Percentiles rank a stretch among this genome's conserved stretches.
phyloP scores from a whole-genome alignment of 2,329 filamentous ascomycete species.

The Hypomyces rosellus region DNA sequence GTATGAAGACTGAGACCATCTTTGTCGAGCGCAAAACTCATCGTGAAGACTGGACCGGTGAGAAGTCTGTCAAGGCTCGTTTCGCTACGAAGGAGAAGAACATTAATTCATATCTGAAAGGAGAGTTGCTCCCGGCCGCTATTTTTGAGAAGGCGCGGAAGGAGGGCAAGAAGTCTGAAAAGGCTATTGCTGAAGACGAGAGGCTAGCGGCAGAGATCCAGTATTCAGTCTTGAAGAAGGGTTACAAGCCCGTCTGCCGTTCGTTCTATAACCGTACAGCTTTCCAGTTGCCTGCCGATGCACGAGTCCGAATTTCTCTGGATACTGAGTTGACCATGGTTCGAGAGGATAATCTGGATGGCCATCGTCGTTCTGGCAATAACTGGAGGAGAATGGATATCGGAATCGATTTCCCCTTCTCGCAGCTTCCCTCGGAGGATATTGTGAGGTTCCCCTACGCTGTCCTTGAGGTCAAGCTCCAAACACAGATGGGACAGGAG shows the following conservation, averaged over 20 bases:
- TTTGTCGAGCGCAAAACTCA: constrained; percentile 98
- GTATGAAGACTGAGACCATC: constrained; percentile 90
- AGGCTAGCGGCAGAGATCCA: constrained; percentile 87
- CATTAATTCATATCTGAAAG: constrained; percentile 82
- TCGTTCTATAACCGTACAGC: constrained; percentile 98
- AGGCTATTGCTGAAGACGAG: constrained; percentile 87
- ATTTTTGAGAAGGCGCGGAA: constrained; percentile 96
- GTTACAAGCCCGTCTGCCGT: constrained; percentile 81
- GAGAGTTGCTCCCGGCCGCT: constrained; percentile 75
- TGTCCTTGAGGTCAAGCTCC: constrained; percentile 92
- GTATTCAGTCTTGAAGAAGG: constrained; percentile 82
- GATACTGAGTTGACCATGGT: constrained; percentile 95
- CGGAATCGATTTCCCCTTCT: constrained; percentile 91
- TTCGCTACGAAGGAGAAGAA: constrained; percentile 97
- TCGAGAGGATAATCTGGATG: constrained; percentile 91
- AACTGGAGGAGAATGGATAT: constrained; percentile 99
- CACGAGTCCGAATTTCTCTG: constrained; percentile 89
- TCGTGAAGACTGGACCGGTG: constrained; percentile 97
- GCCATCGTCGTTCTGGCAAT: constrained; percentile 64
- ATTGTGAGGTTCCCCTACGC: constrained; percentile 92
- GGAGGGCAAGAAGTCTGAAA: constrained; percentile 88
- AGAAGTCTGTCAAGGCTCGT: constrained; percentile 96
- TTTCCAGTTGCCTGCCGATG: constrained; percentile 94
- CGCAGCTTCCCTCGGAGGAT: constrained; percentile 77
- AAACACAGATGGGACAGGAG: constrained; percentile 91